A percentile compares a stretch with the other conserved stretches of the same genome.
These are phyloP conservation scores for Spergularia azorica DNA, from an alignment of 179 eudicot species.

Conservation along the genomic window DNA sequence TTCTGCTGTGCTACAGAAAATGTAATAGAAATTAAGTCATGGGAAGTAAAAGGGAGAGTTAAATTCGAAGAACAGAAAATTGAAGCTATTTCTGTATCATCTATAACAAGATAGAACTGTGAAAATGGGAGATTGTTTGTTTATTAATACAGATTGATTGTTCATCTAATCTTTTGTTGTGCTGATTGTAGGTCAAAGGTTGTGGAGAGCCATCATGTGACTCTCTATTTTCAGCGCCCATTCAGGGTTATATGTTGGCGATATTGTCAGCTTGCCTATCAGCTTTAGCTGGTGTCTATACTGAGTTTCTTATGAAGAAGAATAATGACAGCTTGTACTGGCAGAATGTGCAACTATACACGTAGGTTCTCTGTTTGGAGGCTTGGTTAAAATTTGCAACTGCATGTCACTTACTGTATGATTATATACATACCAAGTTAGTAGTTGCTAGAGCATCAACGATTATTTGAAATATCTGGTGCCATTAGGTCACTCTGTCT, in stretches of 20 bases:
- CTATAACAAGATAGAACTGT: no score
- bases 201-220: slow-evolving; percentile 93
- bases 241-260: slow-evolving; percentile 92
- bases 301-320: slow-evolving; percentile 96
- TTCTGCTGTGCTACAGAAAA: no score
- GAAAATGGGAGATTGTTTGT: no score
- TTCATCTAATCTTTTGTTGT: background rate
- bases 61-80: background rate
- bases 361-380: slow-evolving; percentile 56
- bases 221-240: slow-evolving; percentile 86
- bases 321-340: slow-evolving; percentile 90
- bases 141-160: no score
- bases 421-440: slow-evolving; percentile 9
- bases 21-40: background rate
- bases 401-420: slow-evolving; percentile 13
- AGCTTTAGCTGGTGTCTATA: slow-evolving; percentile 94
- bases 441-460: background rate
- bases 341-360: slow-evolving; percentile 93
- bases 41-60: background rate
- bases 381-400: slow-evolving; percentile 1
- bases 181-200: slow-evolving; percentile 65
- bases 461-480: background rate
- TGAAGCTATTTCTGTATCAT: background rate
- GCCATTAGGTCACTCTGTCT: background rate
- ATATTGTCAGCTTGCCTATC: slow-evolving; percentile 91